A percentile compares a stretch with the other conserved stretches of the same genome.
Evolutionary conservation across 192 early-diverging fungal genomes (phyloP).

Genomic region (Podila verticillata): DNA sequence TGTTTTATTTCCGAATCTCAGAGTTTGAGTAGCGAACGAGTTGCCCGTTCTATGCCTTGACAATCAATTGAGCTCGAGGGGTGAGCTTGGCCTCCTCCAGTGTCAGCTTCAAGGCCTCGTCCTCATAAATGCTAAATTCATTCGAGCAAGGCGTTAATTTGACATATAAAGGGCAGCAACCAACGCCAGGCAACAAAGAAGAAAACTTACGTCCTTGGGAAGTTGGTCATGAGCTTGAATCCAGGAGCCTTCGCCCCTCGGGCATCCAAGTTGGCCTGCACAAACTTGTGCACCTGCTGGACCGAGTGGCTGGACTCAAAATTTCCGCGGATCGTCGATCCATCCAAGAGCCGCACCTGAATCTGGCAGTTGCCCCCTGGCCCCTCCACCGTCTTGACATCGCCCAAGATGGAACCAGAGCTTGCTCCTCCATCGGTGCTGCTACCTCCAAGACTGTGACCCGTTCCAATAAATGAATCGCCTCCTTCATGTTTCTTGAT

Average conservation of each 20-base stretch:
- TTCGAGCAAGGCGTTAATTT: too few species aligned
- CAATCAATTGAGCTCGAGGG: slow-evolving; percentile 43
- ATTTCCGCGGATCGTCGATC: slow-evolving; percentile 29
- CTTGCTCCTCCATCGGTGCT: not conserved
- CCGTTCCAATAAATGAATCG: slow-evolving; percentile 24
- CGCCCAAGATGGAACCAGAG: not conserved
- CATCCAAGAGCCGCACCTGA: slow-evolving; percentile 36
- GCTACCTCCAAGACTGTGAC: slow-evolving; percentile 34
- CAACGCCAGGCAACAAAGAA: not conserved
- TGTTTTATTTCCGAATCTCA: too few species aligned
- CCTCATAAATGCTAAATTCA: slow-evolving; percentile 19
- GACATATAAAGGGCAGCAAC: too few species aligned
- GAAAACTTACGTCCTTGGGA: slow-evolving; percentile 31
- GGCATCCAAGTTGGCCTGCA: slow-evolving; percentile 32
- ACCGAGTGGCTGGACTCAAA: slow-evolving; percentile 38
- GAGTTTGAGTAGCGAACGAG: too few species aligned
- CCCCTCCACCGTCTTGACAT: slow-evolving; percentile 16
- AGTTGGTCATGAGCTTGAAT: slow-evolving; percentile 39
- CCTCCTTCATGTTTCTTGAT: slow-evolving; percentile 39
- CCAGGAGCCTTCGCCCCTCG: slow-evolving; percentile 8
- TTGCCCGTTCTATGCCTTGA: slow-evolving; percentile 9
- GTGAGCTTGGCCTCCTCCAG: slow-evolving; percentile 40
- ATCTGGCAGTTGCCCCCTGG: slow-evolving; percentile 48
- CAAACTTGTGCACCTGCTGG: slow-evolving; percentile 38
- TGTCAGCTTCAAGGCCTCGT: slow-evolving; percentile 16